Evolutionary conservation across 768 basidiomycete species (phyloP), one percentile per base, ranked within the genome.

Genomic region (Cubamyces sp.): DNA sequence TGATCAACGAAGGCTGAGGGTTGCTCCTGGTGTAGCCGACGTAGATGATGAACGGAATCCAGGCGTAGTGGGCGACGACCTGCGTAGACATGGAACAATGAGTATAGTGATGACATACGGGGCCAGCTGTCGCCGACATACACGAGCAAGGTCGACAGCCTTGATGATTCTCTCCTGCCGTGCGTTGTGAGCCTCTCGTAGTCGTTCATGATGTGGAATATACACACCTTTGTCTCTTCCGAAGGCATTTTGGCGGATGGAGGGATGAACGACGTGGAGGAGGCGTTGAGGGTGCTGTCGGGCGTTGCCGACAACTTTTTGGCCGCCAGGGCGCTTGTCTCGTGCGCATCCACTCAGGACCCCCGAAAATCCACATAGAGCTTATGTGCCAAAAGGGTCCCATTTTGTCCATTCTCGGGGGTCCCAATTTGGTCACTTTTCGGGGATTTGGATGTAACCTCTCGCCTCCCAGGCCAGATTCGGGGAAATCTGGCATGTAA

Each of bases 41-140:
- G 75, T 95, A 97, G 70, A 98, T 96, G 71, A 98, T 93, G 73
- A 96, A 78, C 34, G 96, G 96, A 71, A 98, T 94, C 94, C 96
- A 98, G 66, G 88, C 90, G 68, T 95, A 97, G 77, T 97, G 94
- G 55, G 97, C 73, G 69, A 95, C 82, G 61, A 91, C 94, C 95
- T 97, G 70, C 23, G 11, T 18, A 47, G 5, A 30, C 26, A 54
- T 60, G 42, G 26, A 66, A 23, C 3, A 14, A 39, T 61, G 59
- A 56, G 53, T 28, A 53, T 21, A 16, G 54, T 61, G 45, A 40
- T 42, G 19, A 61, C 37, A 51, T 41, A 26, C 43, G 40, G 14
- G 28, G 49, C 48, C 25, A 48, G 40, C 46, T 57, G 26, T 54
- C 47, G 55, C 59, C 54, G 63, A 82, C 86, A 66, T 81, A 95